Evolutionary conservation across 2,329 filamentous ascomycete species (phyloP).

Genomic region (Didymella pomorum): DNA sequence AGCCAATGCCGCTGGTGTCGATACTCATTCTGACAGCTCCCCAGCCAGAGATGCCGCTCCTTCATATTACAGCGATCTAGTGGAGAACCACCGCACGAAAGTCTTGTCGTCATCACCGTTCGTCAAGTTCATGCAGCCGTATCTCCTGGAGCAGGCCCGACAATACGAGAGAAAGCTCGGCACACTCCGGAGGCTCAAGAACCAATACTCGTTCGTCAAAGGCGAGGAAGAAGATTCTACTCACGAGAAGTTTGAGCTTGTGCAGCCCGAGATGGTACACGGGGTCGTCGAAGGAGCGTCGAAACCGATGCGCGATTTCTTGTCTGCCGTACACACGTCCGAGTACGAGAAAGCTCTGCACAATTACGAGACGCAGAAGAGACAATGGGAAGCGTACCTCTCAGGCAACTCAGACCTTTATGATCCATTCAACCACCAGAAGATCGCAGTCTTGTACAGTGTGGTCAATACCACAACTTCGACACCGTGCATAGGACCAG

Average conservation of each 20-base stretch:
- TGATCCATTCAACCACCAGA: slow-evolving; percentile 94
- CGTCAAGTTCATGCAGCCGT: slow-evolving; percentile 93
- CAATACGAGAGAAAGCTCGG: slow-evolving; percentile 87
- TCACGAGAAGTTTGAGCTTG: slow-evolving; percentile 82
- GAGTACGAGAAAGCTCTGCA: slow-evolving; percentile 96
- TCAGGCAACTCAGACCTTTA: slow-evolving; percentile 88
- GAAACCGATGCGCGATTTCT: slow-evolving; percentile 86
- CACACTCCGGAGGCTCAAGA: slow-evolving; percentile 81
- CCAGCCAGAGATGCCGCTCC: slow-evolving; percentile 82
- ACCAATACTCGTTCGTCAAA: slow-evolving; percentile 65
- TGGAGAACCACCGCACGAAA: slow-evolving; percentile 90
- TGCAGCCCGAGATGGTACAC: slow-evolving; percentile 95
- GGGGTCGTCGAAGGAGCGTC: slow-evolving; percentile 80
- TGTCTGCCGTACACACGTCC: slow-evolving; percentile 93
- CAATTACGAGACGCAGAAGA: slow-evolving; percentile 91
- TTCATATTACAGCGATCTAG: slow-evolving; percentile 94
- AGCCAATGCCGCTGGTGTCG: slow-evolving; percentile 14
- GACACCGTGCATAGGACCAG: slow-evolving; percentile 90
- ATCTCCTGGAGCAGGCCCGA: slow-evolving; percentile 88
- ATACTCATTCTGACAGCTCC: slow-evolving; percentile 50
- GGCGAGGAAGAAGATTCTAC: slow-evolving; percentile 44
- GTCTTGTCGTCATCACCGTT: slow-evolving; percentile 95
- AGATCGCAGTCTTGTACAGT: slow-evolving; percentile 93
- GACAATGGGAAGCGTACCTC: slow-evolving; percentile 95
- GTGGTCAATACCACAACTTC: slow-evolving; percentile 93